Conservation (phyloP, 495 filamentous ascomycete genomes). For the Bathelium albidoporum region DNA sequence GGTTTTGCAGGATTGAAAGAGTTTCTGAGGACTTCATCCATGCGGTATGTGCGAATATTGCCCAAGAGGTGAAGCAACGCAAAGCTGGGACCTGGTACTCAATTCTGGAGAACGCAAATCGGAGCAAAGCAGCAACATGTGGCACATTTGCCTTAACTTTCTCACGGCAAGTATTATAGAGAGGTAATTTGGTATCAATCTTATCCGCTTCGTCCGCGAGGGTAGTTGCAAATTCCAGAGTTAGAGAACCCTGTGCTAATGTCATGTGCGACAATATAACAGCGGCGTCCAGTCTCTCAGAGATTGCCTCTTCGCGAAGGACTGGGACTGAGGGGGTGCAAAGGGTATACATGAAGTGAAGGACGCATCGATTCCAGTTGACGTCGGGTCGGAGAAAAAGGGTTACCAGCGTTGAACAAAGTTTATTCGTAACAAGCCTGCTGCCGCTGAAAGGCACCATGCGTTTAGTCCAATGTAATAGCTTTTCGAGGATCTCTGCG, state of each 20-base stretch:
- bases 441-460: slow-evolving; percentile 49
- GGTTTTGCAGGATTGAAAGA: not conserved
- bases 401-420: slow-evolving; percentile 70
- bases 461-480: slow-evolving; percentile 9
- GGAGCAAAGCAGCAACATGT: not conserved
- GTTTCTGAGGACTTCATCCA: not conserved
- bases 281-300: slow-evolving; percentile 40
- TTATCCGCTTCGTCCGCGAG: slow-evolving; percentile 70
- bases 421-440: slow-evolving; percentile 64
- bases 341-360: slow-evolving; percentile 56
- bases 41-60: slow-evolving; percentile 28
- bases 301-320: slow-evolving; percentile 37
- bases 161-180: not conserved
- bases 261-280: slow-evolving; percentile 41
- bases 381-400: slow-evolving; percentile 65
- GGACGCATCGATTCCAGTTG: slow-evolving; percentile 58
- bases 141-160: not conserved
- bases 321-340: slow-evolving; percentile 36
- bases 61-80: not conserved
- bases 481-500: not conserved
- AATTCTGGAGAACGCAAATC: not conserved
- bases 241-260: slow-evolving; percentile 42
- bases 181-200: slow-evolving; percentile 40
- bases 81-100: not conserved
- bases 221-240: slow-evolving; percentile 62